These are phyloP conservation scores for Aspergillus nanangensis DNA, from an alignment of 495 filamentous ascomycete species.

Conservation along the genomic window DNA sequence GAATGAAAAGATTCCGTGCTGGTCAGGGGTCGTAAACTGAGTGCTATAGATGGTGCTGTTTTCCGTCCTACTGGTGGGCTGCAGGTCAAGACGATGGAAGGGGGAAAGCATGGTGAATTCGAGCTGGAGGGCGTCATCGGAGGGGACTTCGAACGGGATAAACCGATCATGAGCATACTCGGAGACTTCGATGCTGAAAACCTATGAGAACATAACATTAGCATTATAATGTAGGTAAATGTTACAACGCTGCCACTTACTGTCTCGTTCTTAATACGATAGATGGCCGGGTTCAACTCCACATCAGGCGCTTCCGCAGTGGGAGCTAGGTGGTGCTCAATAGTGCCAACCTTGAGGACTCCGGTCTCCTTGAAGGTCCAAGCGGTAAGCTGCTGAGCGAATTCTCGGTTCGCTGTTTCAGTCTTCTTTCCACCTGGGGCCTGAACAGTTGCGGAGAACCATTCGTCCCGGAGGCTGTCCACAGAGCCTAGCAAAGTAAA, in stretches of 20 bases:
- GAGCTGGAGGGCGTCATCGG: conserved; percentile 73
- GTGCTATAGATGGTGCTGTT: conserved; percentile 71
- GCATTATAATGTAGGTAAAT: neutral
- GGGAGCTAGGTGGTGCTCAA: conserved; percentile 70
- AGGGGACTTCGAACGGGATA: conserved; percentile 65
- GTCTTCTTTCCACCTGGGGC: conserved; percentile 49
- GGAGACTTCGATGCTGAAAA: conserved; percentile 83
- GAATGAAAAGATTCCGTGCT: conserved; percentile 98
- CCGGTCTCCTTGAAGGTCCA: conserved; percentile 96
- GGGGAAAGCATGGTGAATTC: conserved; percentile 99
- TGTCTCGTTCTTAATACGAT: conserved; percentile 94
- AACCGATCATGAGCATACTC: conserved; percentile 71
- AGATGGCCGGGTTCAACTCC: conserved; percentile 77
- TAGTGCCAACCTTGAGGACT: conserved; percentile 77
- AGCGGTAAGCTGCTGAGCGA: conserved; percentile 73
- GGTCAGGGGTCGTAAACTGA: conserved; percentile 80
- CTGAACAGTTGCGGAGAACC: conserved; percentile 83
- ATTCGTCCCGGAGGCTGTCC: conserved; percentile 82
- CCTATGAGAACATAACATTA: conserved; percentile 45
- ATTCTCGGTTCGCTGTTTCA: conserved; percentile 73
- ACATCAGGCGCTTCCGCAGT: conserved; percentile 31
- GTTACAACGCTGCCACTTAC: conserved; percentile 50
- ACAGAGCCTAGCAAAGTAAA: conserved; percentile 81
- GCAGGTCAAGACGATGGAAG: conserved; percentile 84
- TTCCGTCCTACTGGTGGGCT: conserved; percentile 49